phyloP scores from a whole-genome alignment of 305 asterid genomes.

The Andrographis paniculata region DNA sequence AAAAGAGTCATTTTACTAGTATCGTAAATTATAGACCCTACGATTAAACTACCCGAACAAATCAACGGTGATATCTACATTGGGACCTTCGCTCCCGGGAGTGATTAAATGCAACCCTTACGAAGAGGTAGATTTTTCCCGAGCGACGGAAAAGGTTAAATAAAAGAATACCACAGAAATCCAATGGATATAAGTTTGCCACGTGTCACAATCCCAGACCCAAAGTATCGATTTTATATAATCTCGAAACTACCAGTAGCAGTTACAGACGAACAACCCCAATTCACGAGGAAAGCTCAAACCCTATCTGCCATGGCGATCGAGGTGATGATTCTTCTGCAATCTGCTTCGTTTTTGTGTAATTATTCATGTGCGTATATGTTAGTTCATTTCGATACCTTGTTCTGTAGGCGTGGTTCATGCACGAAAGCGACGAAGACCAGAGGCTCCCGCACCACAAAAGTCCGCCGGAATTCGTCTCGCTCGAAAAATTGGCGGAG shows the following conservation, averaged over 20 bases:
- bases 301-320: conserved; percentile 21
- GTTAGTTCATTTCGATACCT: background rate
- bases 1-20: too few relatives aligned
- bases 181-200: conserved; percentile 20
- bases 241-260: background rate
- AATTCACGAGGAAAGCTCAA: conserved; percentile 3
- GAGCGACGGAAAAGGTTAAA: conserved; percentile 31
- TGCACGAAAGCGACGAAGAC: conserved; percentile 65
- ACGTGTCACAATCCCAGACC: conserved; percentile 23
- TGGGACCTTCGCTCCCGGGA: too few relatives aligned
- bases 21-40: too few relatives aligned
- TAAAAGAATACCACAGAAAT: conserved; percentile 26
- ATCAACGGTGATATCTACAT: too few relatives aligned
- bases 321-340: conserved; percentile 12
- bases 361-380: too few relatives aligned
- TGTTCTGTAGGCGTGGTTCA: conserved; percentile 58
- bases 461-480: conserved; percentile 47
- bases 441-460: conserved; percentile 62
- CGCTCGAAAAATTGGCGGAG: conserved; percentile 43
- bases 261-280: background rate
- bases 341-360: background rate
- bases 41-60: too few relatives aligned
- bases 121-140: background rate
- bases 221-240: background rate
- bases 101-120: too few relatives aligned